A percentile compares a stretch with the other conserved stretches of the same genome.
Evolutionary conservation across 805 yeast species (phyloP).

Genomic region (Candida krabiensis): DNA sequence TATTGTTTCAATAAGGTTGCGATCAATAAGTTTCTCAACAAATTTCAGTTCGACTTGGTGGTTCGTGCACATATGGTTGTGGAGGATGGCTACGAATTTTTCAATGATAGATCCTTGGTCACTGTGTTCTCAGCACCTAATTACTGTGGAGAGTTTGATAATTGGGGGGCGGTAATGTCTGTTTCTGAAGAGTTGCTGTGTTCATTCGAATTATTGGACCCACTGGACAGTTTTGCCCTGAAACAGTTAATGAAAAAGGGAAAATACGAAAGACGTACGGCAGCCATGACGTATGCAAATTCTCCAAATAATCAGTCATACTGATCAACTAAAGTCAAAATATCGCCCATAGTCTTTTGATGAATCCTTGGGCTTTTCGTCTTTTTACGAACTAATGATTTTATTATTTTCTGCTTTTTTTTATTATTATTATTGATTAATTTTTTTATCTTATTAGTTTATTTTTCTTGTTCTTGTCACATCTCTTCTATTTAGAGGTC

Average conservation of each 20-base stretch:
- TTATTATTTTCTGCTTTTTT: neutral
- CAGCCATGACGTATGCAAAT: conserved; percentile 33
- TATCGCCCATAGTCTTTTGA: conserved; percentile 1
- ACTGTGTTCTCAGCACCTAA: conserved; percentile 77
- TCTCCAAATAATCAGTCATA: conserved; percentile 21
- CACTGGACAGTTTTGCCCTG: conserved; percentile 87
- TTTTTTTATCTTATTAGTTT: conserved; percentile 1
- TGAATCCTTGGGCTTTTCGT: neutral
- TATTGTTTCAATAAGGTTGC: conserved; percentile 80
- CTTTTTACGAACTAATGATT: conserved; percentile 4
- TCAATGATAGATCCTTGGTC: conserved; percentile 68
- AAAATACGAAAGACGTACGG: conserved; percentile 78
- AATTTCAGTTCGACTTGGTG: conserved; percentile 77
- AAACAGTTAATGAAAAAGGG: conserved; percentile 94
- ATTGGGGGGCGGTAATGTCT: conserved; percentile 98
- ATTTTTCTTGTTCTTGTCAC: neutral
- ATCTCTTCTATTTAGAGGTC: conserved; percentile 6
- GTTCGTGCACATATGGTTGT: conserved; percentile 90
- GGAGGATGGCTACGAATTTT: conserved; percentile 77
- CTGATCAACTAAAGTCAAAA: conserved; percentile 6
- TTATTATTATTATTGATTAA: no score
- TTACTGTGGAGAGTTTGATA: conserved; percentile 82
- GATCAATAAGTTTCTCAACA: conserved; percentile 70
- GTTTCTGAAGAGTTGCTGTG: conserved; percentile 91
- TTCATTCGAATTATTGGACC: conserved; percentile 90